Conservation (phyloP, 148 eudicot genomes). For the Dianthus caryophyllus region DNA sequence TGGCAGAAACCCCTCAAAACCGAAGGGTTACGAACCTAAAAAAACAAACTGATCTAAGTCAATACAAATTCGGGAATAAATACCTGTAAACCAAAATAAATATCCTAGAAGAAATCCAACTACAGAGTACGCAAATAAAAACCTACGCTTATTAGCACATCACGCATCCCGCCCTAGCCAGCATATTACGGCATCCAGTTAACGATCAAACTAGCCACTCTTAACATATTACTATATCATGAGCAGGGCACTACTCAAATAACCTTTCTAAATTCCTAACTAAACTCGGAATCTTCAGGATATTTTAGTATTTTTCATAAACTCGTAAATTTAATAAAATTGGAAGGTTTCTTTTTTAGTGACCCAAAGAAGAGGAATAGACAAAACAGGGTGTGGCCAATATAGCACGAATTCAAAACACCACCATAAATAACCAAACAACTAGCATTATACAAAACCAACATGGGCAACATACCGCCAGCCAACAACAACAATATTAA, state of each 20-base stretch:
- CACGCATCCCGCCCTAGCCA: too few relatives aligned
- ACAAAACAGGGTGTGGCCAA: too few relatives aligned
- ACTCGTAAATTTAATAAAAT: background rate
- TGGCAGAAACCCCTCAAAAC: too few relatives aligned
- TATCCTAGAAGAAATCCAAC: too few relatives aligned
- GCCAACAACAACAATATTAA: background rate
- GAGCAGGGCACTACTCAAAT: background rate
- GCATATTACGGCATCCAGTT: background rate
- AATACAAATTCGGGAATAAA: too few relatives aligned
- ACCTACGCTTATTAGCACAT: too few relatives aligned
- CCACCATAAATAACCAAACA: conserved; percentile 1
- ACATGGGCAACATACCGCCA: background rate
- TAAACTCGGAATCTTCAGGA: background rate
- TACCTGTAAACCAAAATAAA: too few relatives aligned
- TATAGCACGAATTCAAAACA: background rate
- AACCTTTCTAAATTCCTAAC: too few relatives aligned
- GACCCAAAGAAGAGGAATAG: background rate
- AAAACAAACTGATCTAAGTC: too few relatives aligned
- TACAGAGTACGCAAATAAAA: too few relatives aligned
- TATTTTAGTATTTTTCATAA: background rate
- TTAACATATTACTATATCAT: background rate
- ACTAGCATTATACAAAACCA: conserved; percentile 3
- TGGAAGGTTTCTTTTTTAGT: background rate
- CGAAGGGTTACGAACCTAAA: too few relatives aligned
- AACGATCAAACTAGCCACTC: background rate